Evolutionary conservation across 108 stramenopile species (phyloP).

Genomic region (Fragilaria radians): DNA sequence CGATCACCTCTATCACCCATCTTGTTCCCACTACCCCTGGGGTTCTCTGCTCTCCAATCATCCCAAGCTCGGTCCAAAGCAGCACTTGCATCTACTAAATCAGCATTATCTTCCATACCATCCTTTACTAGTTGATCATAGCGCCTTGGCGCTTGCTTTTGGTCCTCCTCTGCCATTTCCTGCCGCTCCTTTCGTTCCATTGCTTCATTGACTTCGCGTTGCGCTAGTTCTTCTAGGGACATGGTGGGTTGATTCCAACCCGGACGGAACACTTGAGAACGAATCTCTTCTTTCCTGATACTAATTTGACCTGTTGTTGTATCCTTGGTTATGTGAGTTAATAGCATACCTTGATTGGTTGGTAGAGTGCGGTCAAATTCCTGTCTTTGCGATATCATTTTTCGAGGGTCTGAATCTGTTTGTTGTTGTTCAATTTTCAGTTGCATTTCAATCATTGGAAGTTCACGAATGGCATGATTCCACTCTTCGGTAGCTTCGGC

Average conservation of each 20-base stretch:
- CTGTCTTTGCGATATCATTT: constrained; percentile 8
- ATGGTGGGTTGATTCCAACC: constrained; percentile 94
- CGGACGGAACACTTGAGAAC: constrained; percentile 86
- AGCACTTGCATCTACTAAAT: constrained; percentile 80
- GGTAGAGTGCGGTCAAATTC: constrained; percentile 3
- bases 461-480: constrained; percentile 35
- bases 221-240: constrained; percentile 89
- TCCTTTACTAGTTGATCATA: constrained; percentile 86
- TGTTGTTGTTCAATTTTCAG: constrained; percentile 33
- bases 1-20: constrained; percentile 84
- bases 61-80: constrained; percentile 92
- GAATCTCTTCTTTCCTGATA: constrained; percentile 64
- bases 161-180: constrained; percentile 53
- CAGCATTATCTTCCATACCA: constrained; percentile 87
- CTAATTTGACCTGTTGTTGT: constrained; percentile 54
- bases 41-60: constrained; percentile 94
- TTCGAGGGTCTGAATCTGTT: constrained; percentile 7
- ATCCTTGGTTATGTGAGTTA: constrained; percentile 79
- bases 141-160: constrained; percentile 42
- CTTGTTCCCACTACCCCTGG: constrained; percentile 94
- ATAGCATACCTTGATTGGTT: constrained; percentile 34
- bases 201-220: constrained; percentile 76
- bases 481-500: constrained; percentile 62
- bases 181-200: constrained; percentile 66
- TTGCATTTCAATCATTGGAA: constrained; percentile 69